Evolutionary conservation across 2,329 filamentous ascomycete species (phyloP).

Genomic region (Bimuria novae-zelandiae): DNA sequence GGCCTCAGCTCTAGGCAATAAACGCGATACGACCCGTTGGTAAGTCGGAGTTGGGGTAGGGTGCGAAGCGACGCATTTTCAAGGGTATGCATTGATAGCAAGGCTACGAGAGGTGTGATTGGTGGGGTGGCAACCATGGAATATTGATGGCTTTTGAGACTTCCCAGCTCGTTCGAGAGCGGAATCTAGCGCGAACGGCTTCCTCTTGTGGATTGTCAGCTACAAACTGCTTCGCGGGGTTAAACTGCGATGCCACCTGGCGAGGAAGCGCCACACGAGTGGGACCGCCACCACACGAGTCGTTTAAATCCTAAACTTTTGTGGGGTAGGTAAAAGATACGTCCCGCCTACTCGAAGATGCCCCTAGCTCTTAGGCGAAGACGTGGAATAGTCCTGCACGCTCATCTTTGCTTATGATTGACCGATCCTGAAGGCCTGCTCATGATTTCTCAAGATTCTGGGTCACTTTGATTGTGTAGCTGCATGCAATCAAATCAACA

Average conservation of each 20-base stretch:
- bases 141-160: conserved; percentile 5
- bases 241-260: not conserved
- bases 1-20: not conserved
- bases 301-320: too few species aligned
- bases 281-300: too few species aligned
- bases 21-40: not conserved
- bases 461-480: too few species aligned
- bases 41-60: not conserved
- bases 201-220: not conserved
- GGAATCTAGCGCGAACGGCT: not conserved
- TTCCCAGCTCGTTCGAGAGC: not conserved
- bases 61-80: not conserved
- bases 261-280: too few species aligned
- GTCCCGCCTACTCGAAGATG: too few species aligned
- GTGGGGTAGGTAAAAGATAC: too few species aligned
- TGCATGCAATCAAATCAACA: too few species aligned
- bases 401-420: too few species aligned
- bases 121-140: not conserved
- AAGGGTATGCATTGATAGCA: not conserved
- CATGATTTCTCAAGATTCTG: too few species aligned
- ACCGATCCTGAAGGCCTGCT: too few species aligned
- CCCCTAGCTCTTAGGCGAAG: too few species aligned
- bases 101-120: not conserved
- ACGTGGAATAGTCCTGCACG: too few species aligned
- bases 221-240: not conserved